phyloP scores from a whole-genome alignment of 2,329 filamentous ascomycete species.

The Cladosporium sp. region DNA sequence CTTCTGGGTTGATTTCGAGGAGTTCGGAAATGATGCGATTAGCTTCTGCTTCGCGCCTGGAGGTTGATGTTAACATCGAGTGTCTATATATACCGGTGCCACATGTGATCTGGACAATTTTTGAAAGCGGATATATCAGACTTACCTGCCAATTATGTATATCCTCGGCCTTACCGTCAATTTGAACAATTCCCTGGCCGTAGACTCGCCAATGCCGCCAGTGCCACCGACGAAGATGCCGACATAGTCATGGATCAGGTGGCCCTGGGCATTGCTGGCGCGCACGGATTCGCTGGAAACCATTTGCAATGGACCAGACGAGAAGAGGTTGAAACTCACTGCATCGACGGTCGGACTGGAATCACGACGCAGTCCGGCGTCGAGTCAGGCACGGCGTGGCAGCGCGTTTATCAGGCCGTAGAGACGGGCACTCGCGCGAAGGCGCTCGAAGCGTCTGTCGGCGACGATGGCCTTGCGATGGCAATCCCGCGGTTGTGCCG shows the following conservation, averaged over 20 bases:
- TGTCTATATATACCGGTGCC: neutral
- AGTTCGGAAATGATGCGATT: constrained; percentile 33
- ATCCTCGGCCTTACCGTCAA: constrained; percentile 33
- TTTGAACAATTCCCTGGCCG: constrained; percentile 37
- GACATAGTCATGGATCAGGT: constrained; percentile 26
- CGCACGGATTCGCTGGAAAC: constrained; percentile 25
- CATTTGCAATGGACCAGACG: neutral
- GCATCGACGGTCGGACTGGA: constrained; percentile 9
- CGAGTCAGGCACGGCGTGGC: neutral
- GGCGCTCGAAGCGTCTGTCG: neutral
- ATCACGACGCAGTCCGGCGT: constrained; percentile 6
- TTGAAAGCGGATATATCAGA: neutral
- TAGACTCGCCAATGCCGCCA: constrained; percentile 39
- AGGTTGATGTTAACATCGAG: neutral
- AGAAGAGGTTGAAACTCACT: neutral
- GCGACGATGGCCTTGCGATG: neutral
- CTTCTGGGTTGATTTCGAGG: constrained; percentile 32
- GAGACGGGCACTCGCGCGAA: neutral
- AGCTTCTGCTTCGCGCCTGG: constrained; percentile 34
- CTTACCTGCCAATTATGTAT: constrained; percentile 38
- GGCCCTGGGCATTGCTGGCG: constrained; percentile 26
- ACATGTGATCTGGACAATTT: neutral
- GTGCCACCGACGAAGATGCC: constrained; percentile 39
- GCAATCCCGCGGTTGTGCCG: neutral
- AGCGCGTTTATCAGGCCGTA: too few relatives aligned